These are phyloP conservation scores for Metarhizium sp. DNA, from an alignment of 2,329 filamentous ascomycete species.

Conservation along the genomic window DNA sequence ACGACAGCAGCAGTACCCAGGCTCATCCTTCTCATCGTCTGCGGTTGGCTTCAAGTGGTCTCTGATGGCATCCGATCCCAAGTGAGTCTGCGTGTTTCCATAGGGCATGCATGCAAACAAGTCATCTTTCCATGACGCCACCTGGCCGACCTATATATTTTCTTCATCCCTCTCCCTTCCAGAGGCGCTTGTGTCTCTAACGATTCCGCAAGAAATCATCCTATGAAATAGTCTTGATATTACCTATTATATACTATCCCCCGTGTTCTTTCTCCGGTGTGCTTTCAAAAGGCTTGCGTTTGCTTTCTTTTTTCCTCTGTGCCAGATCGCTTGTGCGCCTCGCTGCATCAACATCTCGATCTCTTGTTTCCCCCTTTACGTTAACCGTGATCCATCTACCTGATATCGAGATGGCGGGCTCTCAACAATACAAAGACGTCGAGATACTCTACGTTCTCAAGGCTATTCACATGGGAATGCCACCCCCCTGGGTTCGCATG, in stretches of 20 bases:
- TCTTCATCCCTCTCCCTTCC: background rate
- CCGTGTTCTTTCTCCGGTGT: background rate
- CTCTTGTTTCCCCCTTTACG: background rate
- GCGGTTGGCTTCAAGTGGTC: background rate
- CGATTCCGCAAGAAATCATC: background rate
- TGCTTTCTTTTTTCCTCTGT: background rate
- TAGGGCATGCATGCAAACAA: background rate
- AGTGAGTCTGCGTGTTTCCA: background rate
- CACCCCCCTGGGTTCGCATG: constrained; percentile 14
- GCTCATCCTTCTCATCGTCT: background rate
- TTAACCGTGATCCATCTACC: background rate
- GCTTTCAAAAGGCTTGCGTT: background rate
- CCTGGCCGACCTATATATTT: background rate
- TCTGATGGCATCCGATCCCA: background rate
- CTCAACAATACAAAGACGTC: constrained; percentile 22
- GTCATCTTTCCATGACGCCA: background rate
- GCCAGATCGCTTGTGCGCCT: background rate
- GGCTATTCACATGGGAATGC: constrained; percentile 16
- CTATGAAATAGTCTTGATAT: background rate
- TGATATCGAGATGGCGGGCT: constrained; percentile 21
- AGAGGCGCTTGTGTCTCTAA: background rate
- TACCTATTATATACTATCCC: background rate
- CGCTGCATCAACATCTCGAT: background rate
- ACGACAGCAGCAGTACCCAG: background rate
- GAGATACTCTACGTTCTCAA: constrained; percentile 27